Evolutionary conservation across 148 eudicot species (phyloP).

Genomic region (Cornus kousa): DNA sequence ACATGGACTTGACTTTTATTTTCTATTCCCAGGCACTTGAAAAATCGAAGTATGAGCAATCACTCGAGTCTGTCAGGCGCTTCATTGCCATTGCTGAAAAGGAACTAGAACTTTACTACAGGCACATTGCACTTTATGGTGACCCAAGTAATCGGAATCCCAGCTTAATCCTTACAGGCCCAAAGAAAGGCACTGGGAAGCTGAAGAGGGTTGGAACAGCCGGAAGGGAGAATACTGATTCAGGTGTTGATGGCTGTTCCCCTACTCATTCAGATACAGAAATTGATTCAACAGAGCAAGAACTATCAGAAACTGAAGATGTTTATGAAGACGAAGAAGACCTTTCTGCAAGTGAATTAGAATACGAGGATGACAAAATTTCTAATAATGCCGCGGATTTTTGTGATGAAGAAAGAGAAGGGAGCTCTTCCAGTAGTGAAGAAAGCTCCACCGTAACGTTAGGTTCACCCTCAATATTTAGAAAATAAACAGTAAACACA

Average conservation of each 20-base stretch:
- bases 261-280: constrained; percentile 18
- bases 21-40: constrained; percentile 62
- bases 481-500: neutral
- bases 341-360: constrained; percentile 18
- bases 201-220: constrained; percentile 16
- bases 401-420: constrained; percentile 9
- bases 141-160: constrained; percentile 36
- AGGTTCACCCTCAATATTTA: neutral
- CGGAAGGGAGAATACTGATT: constrained; percentile 9
- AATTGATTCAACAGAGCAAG: constrained; percentile 26
- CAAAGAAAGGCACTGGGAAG: constrained; percentile 20
- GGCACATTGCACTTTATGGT: constrained; percentile 83
- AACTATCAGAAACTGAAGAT: constrained; percentile 25
- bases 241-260: constrained; percentile 8
- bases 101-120: constrained; percentile 85
- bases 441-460: neutral
- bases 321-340: constrained; percentile 18
- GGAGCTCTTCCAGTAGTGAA: constrained; percentile 3
- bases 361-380: constrained; percentile 20
- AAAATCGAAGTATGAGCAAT: constrained; percentile 88
- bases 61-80: constrained; percentile 82
- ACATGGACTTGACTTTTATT: neutral
- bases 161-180: constrained; percentile 25
- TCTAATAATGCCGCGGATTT: neutral
- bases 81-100: constrained; percentile 78